Evolutionary conservation across 31 red algal species (phyloP).

Genomic region (Asparagopsis taxiformis): DNA sequence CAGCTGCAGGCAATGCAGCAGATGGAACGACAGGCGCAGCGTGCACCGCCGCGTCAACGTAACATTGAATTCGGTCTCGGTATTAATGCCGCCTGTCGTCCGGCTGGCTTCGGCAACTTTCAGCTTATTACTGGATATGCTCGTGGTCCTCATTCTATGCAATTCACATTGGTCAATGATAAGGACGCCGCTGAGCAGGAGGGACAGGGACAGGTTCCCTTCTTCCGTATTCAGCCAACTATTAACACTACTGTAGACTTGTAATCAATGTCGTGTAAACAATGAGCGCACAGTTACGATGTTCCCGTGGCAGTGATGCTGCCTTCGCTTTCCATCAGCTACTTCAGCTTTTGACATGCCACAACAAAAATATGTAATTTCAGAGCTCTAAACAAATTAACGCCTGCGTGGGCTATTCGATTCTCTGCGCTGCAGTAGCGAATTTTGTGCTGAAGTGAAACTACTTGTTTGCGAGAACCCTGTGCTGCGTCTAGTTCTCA

Average conservation of each 20-base stretch:
- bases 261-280: too few species aligned
- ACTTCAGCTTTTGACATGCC: too few species aligned
- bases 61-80: slow-evolving; percentile 78
- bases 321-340: too few species aligned
- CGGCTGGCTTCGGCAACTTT: slow-evolving; percentile 94
- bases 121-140: slow-evolving; percentile 88
- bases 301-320: too few species aligned
- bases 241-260: slow-evolving; percentile 92
- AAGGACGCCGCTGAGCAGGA: slow-evolving; percentile 95
- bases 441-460: too few species aligned
- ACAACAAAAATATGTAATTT: too few species aligned
- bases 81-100: slow-evolving; percentile 85
- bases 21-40: slow-evolving; percentile 80
- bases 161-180: slow-evolving; percentile 91
- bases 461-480: too few species aligned
- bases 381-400: too few species aligned
- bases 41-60: slow-evolving; percentile 73
- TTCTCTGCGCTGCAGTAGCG: too few species aligned
- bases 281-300: too few species aligned
- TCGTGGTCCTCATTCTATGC: slow-evolving; percentile 86
- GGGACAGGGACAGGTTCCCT: slow-evolving; percentile 88
- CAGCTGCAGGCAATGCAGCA: slow-evolving; percentile 96
- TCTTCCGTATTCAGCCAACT: slow-evolving; percentile 96
- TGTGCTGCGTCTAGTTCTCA: too few species aligned
- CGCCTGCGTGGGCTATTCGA: too few species aligned